phyloP scores from a whole-genome alignment of 345 rosid species.

The Microthlaspi erraticum region DNA sequence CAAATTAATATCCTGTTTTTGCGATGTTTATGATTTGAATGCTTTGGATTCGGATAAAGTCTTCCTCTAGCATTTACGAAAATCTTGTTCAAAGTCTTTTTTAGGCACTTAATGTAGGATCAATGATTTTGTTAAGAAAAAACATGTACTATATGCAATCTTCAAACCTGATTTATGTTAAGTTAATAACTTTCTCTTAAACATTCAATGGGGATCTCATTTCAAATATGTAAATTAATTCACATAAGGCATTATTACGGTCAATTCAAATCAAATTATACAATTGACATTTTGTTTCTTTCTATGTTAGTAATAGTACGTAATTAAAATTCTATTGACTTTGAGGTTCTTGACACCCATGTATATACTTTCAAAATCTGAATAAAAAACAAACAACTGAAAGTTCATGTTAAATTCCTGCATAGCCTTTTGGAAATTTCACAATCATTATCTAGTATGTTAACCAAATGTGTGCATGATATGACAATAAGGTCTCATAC shows the following conservation, averaged over 20 bases:
- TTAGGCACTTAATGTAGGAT: background rate
- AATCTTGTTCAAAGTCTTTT: background rate
- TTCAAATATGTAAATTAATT: background rate
- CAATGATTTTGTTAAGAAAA: background rate
- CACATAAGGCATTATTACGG: background rate
- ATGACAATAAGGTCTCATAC: background rate
- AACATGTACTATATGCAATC: background rate
- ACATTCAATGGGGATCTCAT: background rate
- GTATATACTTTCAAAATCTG: too few species aligned
- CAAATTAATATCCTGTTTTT: background rate
- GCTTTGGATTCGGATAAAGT: slow-evolving; percentile 12
- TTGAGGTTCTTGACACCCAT: too few species aligned
- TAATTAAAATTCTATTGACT: too few species aligned
- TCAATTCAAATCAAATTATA: too few species aligned
- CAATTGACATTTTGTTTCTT: too few species aligned
- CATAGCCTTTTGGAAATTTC: background rate
- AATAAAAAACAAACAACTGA: too few species aligned
- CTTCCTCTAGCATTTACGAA: slow-evolving; percentile 2
- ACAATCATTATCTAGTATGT: background rate
- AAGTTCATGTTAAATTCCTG: background rate
- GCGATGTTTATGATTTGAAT: background rate
- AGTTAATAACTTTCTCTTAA: background rate
- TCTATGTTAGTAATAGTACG: too few species aligned
- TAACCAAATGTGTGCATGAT: too few species aligned
- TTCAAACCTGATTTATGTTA: background rate